A percentile compares a stretch with the other conserved stretches of the same genome.
Evolutionary conservation across 768 basidiomycete genomes (phyloP).

Genomic region (Serendipita vermifera): DNA sequence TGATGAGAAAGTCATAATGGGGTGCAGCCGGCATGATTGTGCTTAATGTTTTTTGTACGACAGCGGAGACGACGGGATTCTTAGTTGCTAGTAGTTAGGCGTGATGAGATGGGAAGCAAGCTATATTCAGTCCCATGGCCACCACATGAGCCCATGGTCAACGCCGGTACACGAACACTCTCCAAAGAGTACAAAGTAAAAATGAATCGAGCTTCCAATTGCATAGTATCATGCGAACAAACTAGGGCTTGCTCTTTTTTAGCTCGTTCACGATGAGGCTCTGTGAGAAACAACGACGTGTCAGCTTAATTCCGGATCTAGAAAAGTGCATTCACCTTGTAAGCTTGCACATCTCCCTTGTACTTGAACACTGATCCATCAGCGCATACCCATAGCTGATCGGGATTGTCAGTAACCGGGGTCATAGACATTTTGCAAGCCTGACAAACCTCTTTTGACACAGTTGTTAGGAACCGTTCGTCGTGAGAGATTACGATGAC

Average conservation of each 20-base stretch:
- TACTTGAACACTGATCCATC: conserved; percentile 73
- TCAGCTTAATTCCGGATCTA: conserved; percentile 11
- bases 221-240: no score
- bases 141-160: no score
- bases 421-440: background rate
- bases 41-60: background rate
- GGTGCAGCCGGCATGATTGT: conserved; percentile 40
- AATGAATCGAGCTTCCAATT: no score
- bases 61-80: background rate
- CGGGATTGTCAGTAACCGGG: conserved; percentile 12
- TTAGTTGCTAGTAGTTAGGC: background rate
- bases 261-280: conserved; percentile 63
- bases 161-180: no score
- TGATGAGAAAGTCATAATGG: conserved; percentile 97
- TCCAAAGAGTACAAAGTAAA: no score
- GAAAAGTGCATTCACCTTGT: conserved; percentile 64
- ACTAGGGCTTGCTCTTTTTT: conserved; percentile 31
- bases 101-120: background rate
- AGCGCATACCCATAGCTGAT: conserved; percentile 87
- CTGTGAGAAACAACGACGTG: conserved; percentile 26
- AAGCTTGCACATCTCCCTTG: conserved; percentile 77
- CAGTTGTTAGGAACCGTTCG: conserved; percentile 85
- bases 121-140: no score
- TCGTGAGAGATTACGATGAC: conserved; percentile 93
- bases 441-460: conserved; percentile 59